Base-by-base conservation (phyloP, 805 yeast species). In the Candida railenensis region DNA sequence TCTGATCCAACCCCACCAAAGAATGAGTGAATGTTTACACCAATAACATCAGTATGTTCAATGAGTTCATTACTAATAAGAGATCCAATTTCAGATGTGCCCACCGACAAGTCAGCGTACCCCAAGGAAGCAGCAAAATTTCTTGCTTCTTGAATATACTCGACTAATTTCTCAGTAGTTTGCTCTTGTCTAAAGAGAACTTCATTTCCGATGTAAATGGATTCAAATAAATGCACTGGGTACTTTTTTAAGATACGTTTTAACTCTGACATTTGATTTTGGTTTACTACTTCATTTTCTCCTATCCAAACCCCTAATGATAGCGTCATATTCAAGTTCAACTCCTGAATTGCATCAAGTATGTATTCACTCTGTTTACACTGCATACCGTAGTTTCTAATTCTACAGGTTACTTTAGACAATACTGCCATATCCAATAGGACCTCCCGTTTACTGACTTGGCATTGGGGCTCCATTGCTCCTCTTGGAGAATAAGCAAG, bases 1-100 rank as follows among this genome's bases (percentile, higher is more conserved):
- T 64, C 51, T 1, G 77, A 84, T 1, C 51, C 45, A 0, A 72
- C 74, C 0, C 90, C 90, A 1, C 81, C 78, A 59, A 83, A 82
- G 49, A 84, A 85, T 2, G 90, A 89, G 62, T 83, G 87, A 3
- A 82, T 66, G 54, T 82, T 83, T 7, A 82, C 80, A 0, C 88
- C 89, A 28, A 80, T 58, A 9, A 83, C 61, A 53, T 85, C 89
- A 52, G 81, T 74, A 1, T 57, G 64, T 32, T 60, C 54, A 5
- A 36, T 19, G 18, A 36, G 12, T 3, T 65, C 65, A 2, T 57
- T 49, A 22, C 67, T 69, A 36, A 81, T 63, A 34, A 66, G 62
- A 1, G 81, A 71, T 0, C 84, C 85, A 34, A 80, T 59, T 40
- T 84, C 89, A 0, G 85, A 71, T 0, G 86, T 80, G 1, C 89